Percentiles rank a stretch among this genome's conserved stretches.
Conservation (phyloP, 257 asterid species). For the Buddleja alternifolia region DNA sequence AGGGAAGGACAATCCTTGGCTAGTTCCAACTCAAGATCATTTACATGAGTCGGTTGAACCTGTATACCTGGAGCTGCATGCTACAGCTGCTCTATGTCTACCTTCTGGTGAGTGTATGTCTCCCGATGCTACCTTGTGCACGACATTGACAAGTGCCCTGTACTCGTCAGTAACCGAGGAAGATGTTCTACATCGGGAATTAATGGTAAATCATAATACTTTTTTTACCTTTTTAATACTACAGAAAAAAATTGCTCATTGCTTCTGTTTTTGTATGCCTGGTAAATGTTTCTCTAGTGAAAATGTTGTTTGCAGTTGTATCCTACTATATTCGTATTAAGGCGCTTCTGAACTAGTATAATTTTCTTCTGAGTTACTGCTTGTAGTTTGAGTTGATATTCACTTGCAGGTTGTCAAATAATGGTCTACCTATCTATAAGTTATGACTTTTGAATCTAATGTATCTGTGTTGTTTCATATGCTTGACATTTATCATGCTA, state of each 20-base stretch:
- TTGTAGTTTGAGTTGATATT: conserved; percentile 17
- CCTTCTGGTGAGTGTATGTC: conserved; percentile 89
- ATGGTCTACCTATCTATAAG: neutral
- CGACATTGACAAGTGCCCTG: conserved; percentile 82
- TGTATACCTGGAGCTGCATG: conserved; percentile 83
- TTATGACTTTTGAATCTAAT: neutral
- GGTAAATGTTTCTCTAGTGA: neutral
- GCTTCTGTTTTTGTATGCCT: conserved; percentile 8
- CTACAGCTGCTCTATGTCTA: conserved; percentile 73
- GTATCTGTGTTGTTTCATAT: neutral
- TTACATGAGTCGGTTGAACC: conserved; percentile 61
- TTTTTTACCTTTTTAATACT: conserved; percentile 7
- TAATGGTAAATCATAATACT: conserved; percentile 62
- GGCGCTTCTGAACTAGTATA: neutral
- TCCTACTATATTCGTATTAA: neutral
- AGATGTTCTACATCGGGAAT: conserved; percentile 71
- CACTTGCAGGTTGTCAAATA: neutral
- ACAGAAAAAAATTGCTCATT: conserved; percentile 10
- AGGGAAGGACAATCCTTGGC: conserved; percentile 83
- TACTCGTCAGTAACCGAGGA: conserved; percentile 84
- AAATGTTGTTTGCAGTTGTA: neutral
- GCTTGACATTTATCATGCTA: conserved; percentile 9
- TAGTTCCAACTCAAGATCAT: conserved; percentile 78
- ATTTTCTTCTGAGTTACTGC: conserved; percentile 7
- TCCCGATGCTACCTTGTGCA: conserved; percentile 87